Evolutionary conservation across 768 basidiomycete species (phyloP).

Genomic region (Leccinellum rugosiceps): DNA sequence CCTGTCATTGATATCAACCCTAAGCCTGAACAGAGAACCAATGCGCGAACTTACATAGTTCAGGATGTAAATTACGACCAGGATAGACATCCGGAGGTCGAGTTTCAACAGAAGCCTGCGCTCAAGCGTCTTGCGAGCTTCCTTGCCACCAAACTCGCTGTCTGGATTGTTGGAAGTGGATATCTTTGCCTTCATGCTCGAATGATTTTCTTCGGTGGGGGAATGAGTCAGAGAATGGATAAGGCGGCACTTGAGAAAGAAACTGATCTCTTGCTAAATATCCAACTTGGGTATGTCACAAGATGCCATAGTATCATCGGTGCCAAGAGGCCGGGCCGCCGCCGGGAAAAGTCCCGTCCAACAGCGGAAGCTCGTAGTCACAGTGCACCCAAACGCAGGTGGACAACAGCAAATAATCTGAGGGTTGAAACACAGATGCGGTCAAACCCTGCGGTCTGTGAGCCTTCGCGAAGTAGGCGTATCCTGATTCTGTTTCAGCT

Average conservation of each 20-base stretch:
- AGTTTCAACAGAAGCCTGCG: constrained; percentile 52
- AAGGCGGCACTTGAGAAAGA: neutral
- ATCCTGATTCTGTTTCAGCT: too few species aligned
- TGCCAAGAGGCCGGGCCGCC: too few species aligned
- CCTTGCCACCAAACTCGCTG: constrained; percentile 48
- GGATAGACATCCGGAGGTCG: constrained; percentile 53
- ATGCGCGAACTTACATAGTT: constrained; percentile 30
- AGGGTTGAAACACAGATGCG: too few species aligned
- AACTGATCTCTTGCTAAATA: neutral
- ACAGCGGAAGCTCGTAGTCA: too few species aligned
- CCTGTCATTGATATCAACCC: constrained; percentile 30
- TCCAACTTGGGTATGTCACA: too few species aligned
- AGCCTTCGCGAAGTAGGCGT: too few species aligned
- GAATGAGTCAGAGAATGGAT: constrained; percentile 1
- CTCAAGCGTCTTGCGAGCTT: constrained; percentile 47
- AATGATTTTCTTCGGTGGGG: constrained; percentile 1
- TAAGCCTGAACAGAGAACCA: neutral
- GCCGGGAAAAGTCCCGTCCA: too few species aligned
- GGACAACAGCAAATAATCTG: too few species aligned
- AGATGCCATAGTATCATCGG: too few species aligned
- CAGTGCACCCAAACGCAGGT: too few species aligned
- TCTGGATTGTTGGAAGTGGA: constrained; percentile 19
- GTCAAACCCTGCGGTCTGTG: too few species aligned
- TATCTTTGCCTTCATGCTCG: neutral
- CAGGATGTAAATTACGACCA: constrained; percentile 40